Evolutionary conservation across 2,329 filamentous ascomycete genomes (phyloP), one percentile per base, ranked within the genome.

Genomic region (Phialocephala sp.): DNA sequence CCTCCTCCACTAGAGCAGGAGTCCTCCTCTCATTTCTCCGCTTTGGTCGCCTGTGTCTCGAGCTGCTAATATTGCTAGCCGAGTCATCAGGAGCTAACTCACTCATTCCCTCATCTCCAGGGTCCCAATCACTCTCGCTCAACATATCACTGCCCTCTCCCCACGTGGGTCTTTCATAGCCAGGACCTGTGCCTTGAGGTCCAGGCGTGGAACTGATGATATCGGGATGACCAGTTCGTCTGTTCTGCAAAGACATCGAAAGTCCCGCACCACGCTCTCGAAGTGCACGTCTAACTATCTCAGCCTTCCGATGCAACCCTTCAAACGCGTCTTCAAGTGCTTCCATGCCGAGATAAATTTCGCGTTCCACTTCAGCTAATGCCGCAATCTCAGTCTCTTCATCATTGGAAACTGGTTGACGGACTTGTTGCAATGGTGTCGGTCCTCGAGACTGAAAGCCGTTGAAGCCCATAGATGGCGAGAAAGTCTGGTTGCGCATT

Each of bases 341-440:
- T 79, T 98, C 94, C 94, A 98, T 98, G 68, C 94, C 92, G 39
- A 88, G 85, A 79, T 94, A 97, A 65, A 98, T 97, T 74, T 97
- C 93, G 8, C 93, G 88, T 79, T 98, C 94, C 45, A 97, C 89
- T 79, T 97, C 94, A 8, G 93, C 93, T 6, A 97, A 84, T 1
- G 92, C 91, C 0, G 91, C 91, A 73, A 97, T 94, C 77, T 97
- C 94, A 62, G 92, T 92, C 74, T 98, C 94, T 77, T 98, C 94
- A 76, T 97, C 94, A 65, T 97, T 87, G 3, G 93, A 94, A 4
- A 98, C 94, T 2, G 87, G 83, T 50, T 85, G 83, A 15, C 85
- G 80, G 8, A 78, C 76, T 12, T 73, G 70, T 8, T 89, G 90
- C 54, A 80, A 81, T 0, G 84, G 84, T 1, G 87, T 91, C 0